Evolutionary conservation across 2,329 filamentous ascomycete genomes (phyloP), one percentile per base, ranked within the genome.

Genomic region (Arthrinium phaeospermum): DNA sequence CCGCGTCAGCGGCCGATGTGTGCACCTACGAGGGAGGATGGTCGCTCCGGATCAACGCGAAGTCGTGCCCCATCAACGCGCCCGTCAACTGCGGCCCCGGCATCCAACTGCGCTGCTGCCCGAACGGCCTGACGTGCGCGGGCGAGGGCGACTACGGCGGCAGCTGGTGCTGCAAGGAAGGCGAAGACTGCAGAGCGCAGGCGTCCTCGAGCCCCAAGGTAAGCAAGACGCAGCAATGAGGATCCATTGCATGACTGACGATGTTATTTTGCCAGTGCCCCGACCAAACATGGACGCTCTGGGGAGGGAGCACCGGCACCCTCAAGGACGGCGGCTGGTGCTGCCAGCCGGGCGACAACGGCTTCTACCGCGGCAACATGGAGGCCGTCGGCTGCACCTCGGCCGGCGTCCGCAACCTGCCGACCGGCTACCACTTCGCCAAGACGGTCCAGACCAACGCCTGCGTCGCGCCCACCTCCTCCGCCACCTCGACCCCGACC

Each of bases 161-260:
- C 53, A 64, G 5, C 34, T 64, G 57, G 57, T 64, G 57, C 19
- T 64, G 57, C 57, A 64, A 64, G 34, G 34, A 64, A n/a, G 57
- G 57, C 34, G 57, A 41, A 24, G 57, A 64, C 30, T 64, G 57
- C 30, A 41, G 22, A n/a, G 4, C 53, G 1, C 34, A n/a, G 19
- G 2, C 57, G 19, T 6, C 3, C 10, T 34, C 19, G 19, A 41
- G 19, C 10, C 57, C 57, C 8, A 64, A 64, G 57, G 57, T 64
- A 64, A 41, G 34, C 19, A 14, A 34, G 4, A 4, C 30, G 22
- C 30, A 41, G 5, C 37, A 41, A 10, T 37, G 5, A 37, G 3
- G 37, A 10, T 10, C 2, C 37, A 37, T 37, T 37, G 37, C 6
- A 30, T 30, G 27, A 30, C 27, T 2, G 13, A 51, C n/a, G 1